A percentile compares a stretch with the other conserved stretches of the same genome.
phyloP scores from a whole-genome alignment of 1,284 basidiomycete species.

The Trichosporon sp. region DNA sequence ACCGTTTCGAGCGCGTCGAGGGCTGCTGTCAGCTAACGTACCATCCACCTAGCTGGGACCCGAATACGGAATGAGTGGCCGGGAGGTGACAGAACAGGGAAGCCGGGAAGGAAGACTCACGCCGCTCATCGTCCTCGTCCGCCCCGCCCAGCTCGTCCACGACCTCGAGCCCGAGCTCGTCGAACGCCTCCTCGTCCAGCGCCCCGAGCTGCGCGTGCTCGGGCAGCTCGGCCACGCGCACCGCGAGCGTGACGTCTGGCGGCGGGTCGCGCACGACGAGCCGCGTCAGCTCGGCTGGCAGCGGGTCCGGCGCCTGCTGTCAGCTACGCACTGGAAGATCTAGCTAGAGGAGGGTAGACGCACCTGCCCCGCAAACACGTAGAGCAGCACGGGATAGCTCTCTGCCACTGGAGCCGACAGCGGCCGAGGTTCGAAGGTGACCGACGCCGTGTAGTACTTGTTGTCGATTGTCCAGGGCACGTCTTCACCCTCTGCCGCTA shows the following conservation, averaged over 20 bases:
- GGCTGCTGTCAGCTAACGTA: conserved; percentile 17
- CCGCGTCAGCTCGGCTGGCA: conserved; percentile 29
- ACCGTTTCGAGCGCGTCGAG: conserved; percentile 34
- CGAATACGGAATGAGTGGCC: no score
- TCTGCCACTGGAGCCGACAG: conserved; percentile 45
- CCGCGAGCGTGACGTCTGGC: conserved; percentile 37
- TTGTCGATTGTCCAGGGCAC: conserved; percentile 74
- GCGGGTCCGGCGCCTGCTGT: conserved; percentile 23
- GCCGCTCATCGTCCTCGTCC: conserved; percentile 44
- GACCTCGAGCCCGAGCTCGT: conserved; percentile 42
- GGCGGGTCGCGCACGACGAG: conserved; percentile 30
- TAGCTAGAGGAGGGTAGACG: not conserved
- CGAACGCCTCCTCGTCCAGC: conserved; percentile 30
- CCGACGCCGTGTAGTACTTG: conserved; percentile 75
- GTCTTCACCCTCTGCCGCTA: not conserved
- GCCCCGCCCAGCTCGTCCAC: conserved; percentile 31
- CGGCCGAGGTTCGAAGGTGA: conserved; percentile 59
- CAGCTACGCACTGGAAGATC: not conserved
- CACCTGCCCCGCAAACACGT: conserved; percentile 21
- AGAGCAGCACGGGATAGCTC: conserved; percentile 24
- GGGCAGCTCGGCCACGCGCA: conserved; percentile 15
- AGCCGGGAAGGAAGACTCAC: conserved; percentile 25
- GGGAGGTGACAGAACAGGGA: no score
- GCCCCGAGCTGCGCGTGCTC: conserved; percentile 3
- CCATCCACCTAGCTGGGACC: not conserved